Base-by-base conservation (phyloP, 352 stramenopile species). In the Aphanomyces cochlioides region DNA sequence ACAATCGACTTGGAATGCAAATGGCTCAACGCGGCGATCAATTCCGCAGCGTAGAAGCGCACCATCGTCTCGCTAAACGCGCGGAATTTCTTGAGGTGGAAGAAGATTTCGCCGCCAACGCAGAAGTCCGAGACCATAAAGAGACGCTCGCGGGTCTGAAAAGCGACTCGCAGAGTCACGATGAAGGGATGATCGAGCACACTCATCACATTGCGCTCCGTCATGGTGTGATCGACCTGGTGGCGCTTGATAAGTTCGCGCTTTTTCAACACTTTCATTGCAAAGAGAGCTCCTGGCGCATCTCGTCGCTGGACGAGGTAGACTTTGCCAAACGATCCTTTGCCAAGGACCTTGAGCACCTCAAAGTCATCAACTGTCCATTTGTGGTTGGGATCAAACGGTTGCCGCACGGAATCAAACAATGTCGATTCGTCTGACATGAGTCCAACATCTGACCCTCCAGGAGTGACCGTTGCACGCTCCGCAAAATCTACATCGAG, bases 281-380 rank as follows among this genome's bases (percentile, higher is more conserved):
- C 88, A 21, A 54, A 69, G 13, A 66, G 13, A 6, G 64, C 60
- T 1, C 6, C 6, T 21, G 12, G 76, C 4, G 75, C 77, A 41
- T 93, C 92, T 72, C 98, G 91, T 6, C 54, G 54, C 61, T 89
- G 84, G 6, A 98, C 97, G 59, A 99, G 90, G 78, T 98, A 99
- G 38, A 99, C 97, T 75, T 98, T 98, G 74, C 94, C 95, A 78
- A 98, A 98, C 5, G 87, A 98, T 38, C 96, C 96, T 74, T 99
- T 98, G 47, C 96, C 96, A 73, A 98, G 95, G 78, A 98, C 97
- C 77, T 98, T 98, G 38, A 99, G 86, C 66, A 99, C 96, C 72
- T 98, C 95, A 79, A 99, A 99, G 72, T 96, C 89, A 60, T 90
- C 79, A 74, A 93, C 80, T 61, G 83, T 77, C 79, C 80, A 93